Evolutionary conservation across 257 asterid genomes (phyloP), one percentile per base, ranked within the genome.

Genomic region (Penstemon barbatus): DNA sequence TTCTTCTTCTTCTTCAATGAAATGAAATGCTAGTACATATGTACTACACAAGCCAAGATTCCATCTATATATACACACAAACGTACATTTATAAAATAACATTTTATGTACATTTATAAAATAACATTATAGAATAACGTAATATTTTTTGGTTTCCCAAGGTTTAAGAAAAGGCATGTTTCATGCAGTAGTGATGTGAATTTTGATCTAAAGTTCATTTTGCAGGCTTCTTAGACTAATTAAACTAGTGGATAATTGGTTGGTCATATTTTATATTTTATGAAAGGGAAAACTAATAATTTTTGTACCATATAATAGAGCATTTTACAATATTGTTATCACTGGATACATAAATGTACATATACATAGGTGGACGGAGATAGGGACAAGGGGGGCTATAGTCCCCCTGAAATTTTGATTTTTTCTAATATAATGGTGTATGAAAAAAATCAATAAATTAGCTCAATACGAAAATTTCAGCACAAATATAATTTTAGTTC

Each of bases 111-210:
- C 18, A 46, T 59, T 41, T 44, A 33, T 41, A 44, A 13, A 49
- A 25, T 61, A 19, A 45, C 13, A 49, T 48, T 12, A 15, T 15
- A 15, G 18, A 15, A 15, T 15, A 15, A 15, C 18, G 18, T 15
- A 15, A 15, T 15, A 15, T 15, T 15, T 15, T 15, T 15, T 15
- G 18, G 18, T 15, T 15, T 15, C 18, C 18, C 18, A 15, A 15
- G 18, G 18, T 15, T 15, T 15, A 15, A 15, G 18, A 15, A 74
- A 82, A 12, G 49, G 83, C 81, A 65, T 78, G 81, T 3, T 63
- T 81, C 83, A 81, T 79, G 86, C 84, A 54, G n/a, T 25, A 61
- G 18, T 70, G 69, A 71, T 36, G 58, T 15, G 25, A 65, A 37
- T n/a, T 25, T 57, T 41, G 73, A 53, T 38, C 69, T 52, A 25